Evolutionary conservation across 2,329 filamentous ascomycete species (phyloP).

Genomic region (Colletotrichum orbiculare): DNA sequence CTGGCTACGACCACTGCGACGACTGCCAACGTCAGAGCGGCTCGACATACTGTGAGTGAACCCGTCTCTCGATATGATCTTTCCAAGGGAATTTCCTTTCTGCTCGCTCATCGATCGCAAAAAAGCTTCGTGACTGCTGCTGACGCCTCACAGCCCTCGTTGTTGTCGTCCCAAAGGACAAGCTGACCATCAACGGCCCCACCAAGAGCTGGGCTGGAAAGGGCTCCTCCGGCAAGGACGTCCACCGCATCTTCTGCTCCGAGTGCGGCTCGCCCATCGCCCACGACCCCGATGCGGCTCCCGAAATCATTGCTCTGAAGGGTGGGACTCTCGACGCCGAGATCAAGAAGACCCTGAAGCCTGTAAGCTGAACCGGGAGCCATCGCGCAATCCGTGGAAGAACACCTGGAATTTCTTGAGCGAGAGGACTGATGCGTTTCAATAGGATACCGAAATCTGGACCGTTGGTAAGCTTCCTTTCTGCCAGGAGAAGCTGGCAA

Average conservation of each 20-base stretch:
- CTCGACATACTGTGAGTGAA: constrained; percentile 72
- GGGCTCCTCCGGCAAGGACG: constrained; percentile 69
- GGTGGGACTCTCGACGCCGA: constrained; percentile 71
- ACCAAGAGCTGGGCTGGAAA: constrained; percentile 72
- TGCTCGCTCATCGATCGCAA: no score
- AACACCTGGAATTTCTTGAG: background rate
- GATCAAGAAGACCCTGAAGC: constrained; percentile 76
- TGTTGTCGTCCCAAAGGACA: constrained; percentile 73
- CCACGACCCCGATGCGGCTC: constrained; percentile 77
- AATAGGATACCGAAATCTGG: constrained; percentile 75
- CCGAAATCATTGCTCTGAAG: constrained; percentile 76
- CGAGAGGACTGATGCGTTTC: background rate
- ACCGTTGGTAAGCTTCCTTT: constrained; percentile 76
- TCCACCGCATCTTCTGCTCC: constrained; percentile 76
- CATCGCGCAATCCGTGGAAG: background rate
- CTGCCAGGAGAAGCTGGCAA: constrained; percentile 72
- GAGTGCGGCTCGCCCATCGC: constrained; percentile 78
- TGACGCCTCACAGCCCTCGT: constrained; percentile 65
- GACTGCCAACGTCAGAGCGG: constrained; percentile 78
- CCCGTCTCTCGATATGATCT: background rate
- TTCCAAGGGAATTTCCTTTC: no score
- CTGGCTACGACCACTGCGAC: constrained; percentile 78
- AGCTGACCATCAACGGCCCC: constrained; percentile 71
- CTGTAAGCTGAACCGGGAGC: constrained; percentile 53
- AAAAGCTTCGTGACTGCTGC: background rate